Percentiles rank a stretch among this genome's conserved stretches.
These are phyloP conservation scores for Solanum virginianum DNA, from an alignment of 257 asterid genomes.

Conservation along the genomic window DNA sequence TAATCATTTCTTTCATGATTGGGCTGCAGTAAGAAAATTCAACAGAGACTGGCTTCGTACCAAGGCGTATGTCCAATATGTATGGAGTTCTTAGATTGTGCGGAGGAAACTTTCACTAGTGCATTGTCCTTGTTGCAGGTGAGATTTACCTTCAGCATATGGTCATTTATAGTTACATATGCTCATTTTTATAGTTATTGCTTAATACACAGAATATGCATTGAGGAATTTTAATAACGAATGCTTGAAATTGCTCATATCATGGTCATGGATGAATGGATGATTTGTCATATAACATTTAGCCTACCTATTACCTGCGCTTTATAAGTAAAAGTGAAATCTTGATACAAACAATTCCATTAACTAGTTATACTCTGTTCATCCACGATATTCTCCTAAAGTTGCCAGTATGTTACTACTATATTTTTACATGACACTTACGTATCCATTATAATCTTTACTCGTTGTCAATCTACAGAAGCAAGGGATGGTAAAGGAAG, in stretches of 20 bases:
- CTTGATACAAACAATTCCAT: not conserved
- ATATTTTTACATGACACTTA: not conserved
- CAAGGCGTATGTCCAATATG: slow-evolving; percentile 91
- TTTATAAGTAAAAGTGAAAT: not conserved
- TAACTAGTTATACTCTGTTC: not conserved
- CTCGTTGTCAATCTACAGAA: slow-evolving; percentile 16
- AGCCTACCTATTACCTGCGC: not conserved
- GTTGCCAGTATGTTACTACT: not conserved
- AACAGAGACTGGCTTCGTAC: slow-evolving; percentile 83
- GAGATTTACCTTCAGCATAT: not conserved
- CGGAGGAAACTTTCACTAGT: slow-evolving; percentile 66
- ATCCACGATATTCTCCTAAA: not conserved
- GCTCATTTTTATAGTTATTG: not conserved
- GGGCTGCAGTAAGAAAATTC: slow-evolving; percentile 72
- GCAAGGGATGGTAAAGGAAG: slow-evolving; percentile 91
- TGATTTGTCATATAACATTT: not conserved
- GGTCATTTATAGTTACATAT: not conserved
- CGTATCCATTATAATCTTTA: not conserved
- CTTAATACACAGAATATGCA: not conserved
- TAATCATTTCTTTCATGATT: not conserved
- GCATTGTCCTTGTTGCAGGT: slow-evolving; percentile 70
- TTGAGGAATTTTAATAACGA: not conserved
- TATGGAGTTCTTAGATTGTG: slow-evolving; percentile 76
- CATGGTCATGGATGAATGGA: not conserved
- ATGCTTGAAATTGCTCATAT: not conserved